These are phyloP conservation scores for Collybia sordida DNA, from an alignment of 768 basidiomycete genomes.

Conservation along the genomic window DNA sequence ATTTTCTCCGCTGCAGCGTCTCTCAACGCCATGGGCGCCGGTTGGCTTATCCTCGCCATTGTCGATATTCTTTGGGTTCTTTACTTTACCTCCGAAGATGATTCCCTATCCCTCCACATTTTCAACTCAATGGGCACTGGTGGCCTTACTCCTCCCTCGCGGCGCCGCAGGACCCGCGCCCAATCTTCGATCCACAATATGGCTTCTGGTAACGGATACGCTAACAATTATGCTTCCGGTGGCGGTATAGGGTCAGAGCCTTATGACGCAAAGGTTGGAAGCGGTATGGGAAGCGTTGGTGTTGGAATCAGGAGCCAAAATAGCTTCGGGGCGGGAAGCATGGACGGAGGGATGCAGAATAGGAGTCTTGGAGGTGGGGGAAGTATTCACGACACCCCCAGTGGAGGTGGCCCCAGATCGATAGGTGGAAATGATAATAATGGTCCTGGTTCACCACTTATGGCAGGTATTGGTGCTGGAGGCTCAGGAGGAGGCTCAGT, in stretches of 20 bases:
- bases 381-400: slow-evolving; percentile 56
- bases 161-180: slow-evolving; percentile 72
- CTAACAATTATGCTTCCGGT: slow-evolving; percentile 61
- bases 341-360: slow-evolving; percentile 35
- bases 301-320: slow-evolving; percentile 51
- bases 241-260: slow-evolving; percentile 71
- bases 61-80: slow-evolving; percentile 95
- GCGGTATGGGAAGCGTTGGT: slow-evolving; percentile 45
- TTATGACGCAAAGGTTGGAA: slow-evolving; percentile 66
- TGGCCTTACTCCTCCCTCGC: slow-evolving; percentile 78
- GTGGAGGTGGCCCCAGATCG: slow-evolving; percentile 35
- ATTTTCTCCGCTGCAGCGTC: slow-evolving; percentile 57
- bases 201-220: slow-evolving; percentile 61
- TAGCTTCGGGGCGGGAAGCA: slow-evolving; percentile 49
- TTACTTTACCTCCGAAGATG: slow-evolving; percentile 96
- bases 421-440: slow-evolving; percentile 45
- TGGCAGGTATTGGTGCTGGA: slow-evolving; percentile 66
- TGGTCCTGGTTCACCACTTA: slow-evolving; percentile 64
- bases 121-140: slow-evolving; percentile 90
- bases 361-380: slow-evolving; percentile 40
- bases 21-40: slow-evolving; percentile 83
- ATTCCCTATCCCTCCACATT: slow-evolving; percentile 78
- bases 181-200: slow-evolving; percentile 63
- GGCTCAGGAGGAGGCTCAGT: slow-evolving; percentile 25
- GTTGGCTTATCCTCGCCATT: slow-evolving; percentile 90